Evolutionary conservation across 139 green algal genomes (phyloP).

Genomic region (Desmodesmus armatus): DNA sequence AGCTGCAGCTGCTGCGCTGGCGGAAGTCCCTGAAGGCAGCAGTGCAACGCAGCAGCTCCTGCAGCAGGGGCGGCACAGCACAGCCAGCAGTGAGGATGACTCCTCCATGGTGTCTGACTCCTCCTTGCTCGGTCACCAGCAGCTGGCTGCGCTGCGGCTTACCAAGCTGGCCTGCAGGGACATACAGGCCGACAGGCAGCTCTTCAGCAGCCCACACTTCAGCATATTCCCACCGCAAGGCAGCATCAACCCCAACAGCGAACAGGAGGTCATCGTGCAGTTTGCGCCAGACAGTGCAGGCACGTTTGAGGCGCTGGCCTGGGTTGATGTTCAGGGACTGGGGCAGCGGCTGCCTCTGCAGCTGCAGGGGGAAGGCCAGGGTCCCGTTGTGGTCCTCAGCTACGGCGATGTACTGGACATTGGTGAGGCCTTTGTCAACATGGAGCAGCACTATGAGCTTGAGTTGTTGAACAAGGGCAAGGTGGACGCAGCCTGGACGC

Average conservation of each 20-base stretch:
- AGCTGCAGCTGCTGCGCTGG: background rate
- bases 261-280: conserved; percentile 77
- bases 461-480: conserved; percentile 82
- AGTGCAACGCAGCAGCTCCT: conserved; percentile 6
- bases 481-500: conserved; percentile 64
- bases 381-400: conserved; percentile 73
- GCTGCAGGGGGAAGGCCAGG: conserved; percentile 67
- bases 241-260: conserved; percentile 65
- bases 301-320: conserved; percentile 66
- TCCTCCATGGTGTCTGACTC: no score
- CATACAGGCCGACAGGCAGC: conserved; percentile 45
- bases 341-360: conserved; percentile 66
- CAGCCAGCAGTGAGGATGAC: background rate
- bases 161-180: conserved; percentile 12
- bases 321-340: conserved; percentile 71
- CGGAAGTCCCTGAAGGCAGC: background rate
- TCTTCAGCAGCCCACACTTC: conserved; percentile 65
- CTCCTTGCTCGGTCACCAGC: conserved; percentile 10
- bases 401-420: conserved; percentile 85
- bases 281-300: conserved; percentile 73
- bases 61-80: background rate
- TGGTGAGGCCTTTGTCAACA: conserved; percentile 84
- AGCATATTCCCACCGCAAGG: conserved; percentile 65
- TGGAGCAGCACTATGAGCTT: conserved; percentile 76
- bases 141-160: background rate